Conservation (phyloP, 495 filamentous ascomycete species). For the Polyplosphaeria fusca region DNA sequence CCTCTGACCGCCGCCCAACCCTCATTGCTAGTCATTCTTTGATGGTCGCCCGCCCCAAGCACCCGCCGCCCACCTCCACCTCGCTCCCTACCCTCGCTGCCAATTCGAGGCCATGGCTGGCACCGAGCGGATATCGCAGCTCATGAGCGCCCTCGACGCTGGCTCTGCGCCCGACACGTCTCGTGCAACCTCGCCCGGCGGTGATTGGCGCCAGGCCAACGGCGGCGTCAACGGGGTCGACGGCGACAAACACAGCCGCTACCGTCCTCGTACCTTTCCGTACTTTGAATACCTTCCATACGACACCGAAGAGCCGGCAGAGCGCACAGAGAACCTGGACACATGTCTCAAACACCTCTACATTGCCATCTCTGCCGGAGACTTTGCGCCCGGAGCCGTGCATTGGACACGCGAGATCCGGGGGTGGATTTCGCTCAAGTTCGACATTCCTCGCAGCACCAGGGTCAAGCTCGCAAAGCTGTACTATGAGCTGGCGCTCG, state of each 20-base stretch:
- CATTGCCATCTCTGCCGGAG: constrained; percentile 82
- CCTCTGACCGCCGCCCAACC: not conserved
- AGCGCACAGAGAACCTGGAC: constrained; percentile 68
- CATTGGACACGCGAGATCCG: constrained; percentile 97
- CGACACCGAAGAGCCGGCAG: constrained; percentile 68
- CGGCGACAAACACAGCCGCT: constrained; percentile 54
- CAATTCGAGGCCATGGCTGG: constrained; percentile 33
- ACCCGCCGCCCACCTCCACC: constrained; percentile 1
- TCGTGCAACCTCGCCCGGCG: constrained; percentile 65
- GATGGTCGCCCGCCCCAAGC: constrained; percentile 11
- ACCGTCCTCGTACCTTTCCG: constrained; percentile 85
- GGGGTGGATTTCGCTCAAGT: constrained; percentile 94
- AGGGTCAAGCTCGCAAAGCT: constrained; percentile 80
- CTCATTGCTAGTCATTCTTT: constrained; percentile 12
- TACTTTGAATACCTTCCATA: constrained; percentile 91
- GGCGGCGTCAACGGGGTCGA: constrained; percentile 50
- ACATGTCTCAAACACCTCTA: constrained; percentile 92
- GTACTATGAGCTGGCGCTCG: constrained; percentile 91
- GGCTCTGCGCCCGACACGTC: constrained; percentile 49
- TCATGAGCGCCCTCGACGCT: constrained; percentile 34
- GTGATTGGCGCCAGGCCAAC: constrained; percentile 54
- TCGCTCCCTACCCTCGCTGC: not conserved
- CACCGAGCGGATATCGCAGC: constrained; percentile 37
- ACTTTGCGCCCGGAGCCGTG: constrained; percentile 88
- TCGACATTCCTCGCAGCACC: constrained; percentile 81